Evolutionary conservation across 805 yeast genomes (phyloP), one percentile per base, ranked within the genome.

Genomic region (Lipomyces japonicus): DNA sequence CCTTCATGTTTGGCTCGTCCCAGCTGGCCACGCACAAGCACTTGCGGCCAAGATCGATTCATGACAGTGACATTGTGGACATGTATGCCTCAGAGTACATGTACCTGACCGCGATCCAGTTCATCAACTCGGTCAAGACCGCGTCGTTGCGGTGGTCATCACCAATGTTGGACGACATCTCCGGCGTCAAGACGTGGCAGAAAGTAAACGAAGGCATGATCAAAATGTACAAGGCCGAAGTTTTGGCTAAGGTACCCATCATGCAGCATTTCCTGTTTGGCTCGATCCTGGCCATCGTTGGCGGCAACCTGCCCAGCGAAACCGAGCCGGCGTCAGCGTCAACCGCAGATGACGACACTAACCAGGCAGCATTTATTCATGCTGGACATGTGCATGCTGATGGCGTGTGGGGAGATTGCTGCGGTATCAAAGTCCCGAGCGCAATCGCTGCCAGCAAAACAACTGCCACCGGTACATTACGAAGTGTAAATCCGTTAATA

Each of bases 221-320:
- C 23, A 93, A 91, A 66, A 93, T 93, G 99, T 93, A 88, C 69
- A 79, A 81, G 48, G 97, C 86, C 1, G 99, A 93, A 66, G 98
- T 93, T 0, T 73, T 93, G 47, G 80, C 82, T 2, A 93, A 93
- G 65, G 73, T 88, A 38, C 98, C 98, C 0, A 89, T 93, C 46
- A 81, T 91, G 61, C 99, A 93, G 66, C 99, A 93, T 67, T 89
- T 89, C 59, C 75, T 84, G 75, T 93, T 93, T 69, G 95, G 97
- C 12, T 22, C 31, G 31, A 22, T 54, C 14, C 28, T 56, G 14
- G 46, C 56, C 10, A 61, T 59, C 4, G n/a, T n/a, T n/a, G n/a
- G n/a, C n/a, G 67, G 59, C 16, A 65, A 57, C 37, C 59, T 57
- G 56, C 19, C 63, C 53, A 19, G 54, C 26, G 51, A 46, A 24